These are phyloP conservation scores for Narthecium ossifragum DNA, from an alignment of 106 monocot genomes.

Conservation along the genomic window DNA sequence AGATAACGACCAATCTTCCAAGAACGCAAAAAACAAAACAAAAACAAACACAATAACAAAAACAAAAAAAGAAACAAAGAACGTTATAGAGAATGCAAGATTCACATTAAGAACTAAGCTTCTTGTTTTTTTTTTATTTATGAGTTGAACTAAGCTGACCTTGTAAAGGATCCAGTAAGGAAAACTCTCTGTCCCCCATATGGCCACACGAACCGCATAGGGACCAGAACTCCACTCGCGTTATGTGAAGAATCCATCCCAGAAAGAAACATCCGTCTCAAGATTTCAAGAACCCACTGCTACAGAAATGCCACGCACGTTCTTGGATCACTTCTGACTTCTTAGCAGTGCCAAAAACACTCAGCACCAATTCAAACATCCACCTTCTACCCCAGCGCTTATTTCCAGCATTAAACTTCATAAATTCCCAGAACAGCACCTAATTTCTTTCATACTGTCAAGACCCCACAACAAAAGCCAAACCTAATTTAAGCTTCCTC, in stretches of 20 bases:
- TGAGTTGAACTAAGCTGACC: constrained; percentile 20
- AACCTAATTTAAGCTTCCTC: constrained; percentile 16
- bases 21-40: background rate
- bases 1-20: background rate
- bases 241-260: constrained; percentile 28
- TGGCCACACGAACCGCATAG: constrained; percentile 72
- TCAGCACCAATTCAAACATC: constrained; percentile 3
- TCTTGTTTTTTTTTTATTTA: background rate
- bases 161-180: constrained; percentile 63
- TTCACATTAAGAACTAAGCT: background rate
- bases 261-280: constrained; percentile 36
- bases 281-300: background rate
- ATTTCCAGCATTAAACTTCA: constrained; percentile 18
- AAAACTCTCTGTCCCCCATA: constrained; percentile 75
- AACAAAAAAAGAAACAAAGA: background rate
- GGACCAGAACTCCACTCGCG: constrained; percentile 26
- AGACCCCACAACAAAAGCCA: constrained; percentile 8
- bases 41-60: background rate
- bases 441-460: constrained; percentile 15
- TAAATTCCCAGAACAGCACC: constrained; percentile 5
- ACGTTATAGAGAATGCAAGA: background rate
- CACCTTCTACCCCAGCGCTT: constrained; percentile 21
- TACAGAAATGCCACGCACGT: background rate
- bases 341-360: background rate
- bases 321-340: no score